phyloP scores from a whole-genome alignment of 1,139 yeast species.

The Protomyces macrosporus region DNA sequence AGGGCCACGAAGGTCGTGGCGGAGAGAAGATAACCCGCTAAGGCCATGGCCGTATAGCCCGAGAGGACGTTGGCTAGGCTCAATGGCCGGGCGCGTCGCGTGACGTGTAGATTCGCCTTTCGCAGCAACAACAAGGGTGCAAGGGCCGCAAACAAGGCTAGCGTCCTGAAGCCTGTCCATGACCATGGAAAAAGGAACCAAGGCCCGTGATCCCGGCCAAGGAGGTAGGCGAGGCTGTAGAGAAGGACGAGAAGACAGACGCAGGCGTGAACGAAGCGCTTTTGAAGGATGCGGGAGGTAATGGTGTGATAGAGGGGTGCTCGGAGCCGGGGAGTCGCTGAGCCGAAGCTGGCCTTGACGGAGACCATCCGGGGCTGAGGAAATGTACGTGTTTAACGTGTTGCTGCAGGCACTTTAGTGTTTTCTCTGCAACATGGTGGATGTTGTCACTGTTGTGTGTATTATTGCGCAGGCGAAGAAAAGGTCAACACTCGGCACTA shows the following conservation, averaged over 20 bases:
- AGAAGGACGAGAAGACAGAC: slow-evolving; percentile 1
- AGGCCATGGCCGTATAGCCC: neutral
- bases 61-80: neutral
- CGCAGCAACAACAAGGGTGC: slow-evolving; percentile 3
- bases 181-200: slow-evolving; percentile 17
- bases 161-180: slow-evolving; percentile 9
- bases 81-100: neutral
- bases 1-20: neutral
- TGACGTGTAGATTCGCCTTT: slow-evolving; percentile 15
- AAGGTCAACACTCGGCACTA: too few relatives aligned
- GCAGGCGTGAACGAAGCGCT: slow-evolving; percentile 18
- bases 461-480: too few relatives aligned
- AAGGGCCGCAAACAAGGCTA: slow-evolving; percentile 3
- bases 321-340: neutral
- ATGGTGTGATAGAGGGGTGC: slow-evolving; percentile 6
- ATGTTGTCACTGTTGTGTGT: too few relatives aligned
- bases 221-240: neutral
- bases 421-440: too few relatives aligned
- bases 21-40: neutral
- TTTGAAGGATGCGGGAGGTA: slow-evolving; percentile 9
- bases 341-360: slow-evolving; percentile 11
- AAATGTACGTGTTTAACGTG: neutral
- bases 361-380: slow-evolving; percentile 8
- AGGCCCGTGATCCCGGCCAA: neutral
- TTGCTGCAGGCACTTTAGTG: neutral